Conservation (phyloP, 192 early-diverging fungal species). For the Lobulomyces angularis region DNA sequence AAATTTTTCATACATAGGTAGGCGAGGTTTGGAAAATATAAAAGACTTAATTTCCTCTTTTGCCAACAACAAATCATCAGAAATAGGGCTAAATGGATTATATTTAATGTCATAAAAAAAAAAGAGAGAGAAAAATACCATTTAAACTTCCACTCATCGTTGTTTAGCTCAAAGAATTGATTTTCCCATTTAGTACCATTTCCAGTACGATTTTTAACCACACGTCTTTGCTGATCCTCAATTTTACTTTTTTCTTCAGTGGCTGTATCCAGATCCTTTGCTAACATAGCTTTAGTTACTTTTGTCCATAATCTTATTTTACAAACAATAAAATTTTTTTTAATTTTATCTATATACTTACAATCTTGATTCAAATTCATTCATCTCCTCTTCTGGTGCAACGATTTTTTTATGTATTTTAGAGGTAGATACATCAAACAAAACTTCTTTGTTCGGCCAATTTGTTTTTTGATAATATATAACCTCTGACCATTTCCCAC, state of each 20-base stretch:
- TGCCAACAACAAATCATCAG: too few species aligned
- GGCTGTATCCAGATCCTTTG: conserved; percentile 41
- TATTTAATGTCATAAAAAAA: too few species aligned
- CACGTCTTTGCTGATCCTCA: conserved; percentile 52
- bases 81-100: too few species aligned
- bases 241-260: conserved; percentile 53
- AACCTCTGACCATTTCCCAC: conserved; percentile 77
- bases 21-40: too few species aligned
- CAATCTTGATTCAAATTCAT: conserved; percentile 71
- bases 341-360: conserved; percentile 9
- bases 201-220: conserved; percentile 31
- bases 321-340: not conserved
- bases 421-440: conserved; percentile 63
- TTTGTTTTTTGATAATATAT: conserved; percentile 32
- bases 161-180: conserved; percentile 49
- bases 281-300: conserved; percentile 45
- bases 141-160: too few species aligned
- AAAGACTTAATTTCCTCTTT: too few species aligned
- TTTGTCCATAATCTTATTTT: conserved; percentile 45
- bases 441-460: conserved; percentile 32
- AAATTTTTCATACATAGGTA: too few species aligned
- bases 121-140: too few species aligned
- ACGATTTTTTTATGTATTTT: conserved; percentile 61
- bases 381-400: conserved; percentile 53
- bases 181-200: conserved; percentile 36